Conservation (phyloP, 495 filamentous ascomycete genomes). For the Podospora anserina region DNA sequence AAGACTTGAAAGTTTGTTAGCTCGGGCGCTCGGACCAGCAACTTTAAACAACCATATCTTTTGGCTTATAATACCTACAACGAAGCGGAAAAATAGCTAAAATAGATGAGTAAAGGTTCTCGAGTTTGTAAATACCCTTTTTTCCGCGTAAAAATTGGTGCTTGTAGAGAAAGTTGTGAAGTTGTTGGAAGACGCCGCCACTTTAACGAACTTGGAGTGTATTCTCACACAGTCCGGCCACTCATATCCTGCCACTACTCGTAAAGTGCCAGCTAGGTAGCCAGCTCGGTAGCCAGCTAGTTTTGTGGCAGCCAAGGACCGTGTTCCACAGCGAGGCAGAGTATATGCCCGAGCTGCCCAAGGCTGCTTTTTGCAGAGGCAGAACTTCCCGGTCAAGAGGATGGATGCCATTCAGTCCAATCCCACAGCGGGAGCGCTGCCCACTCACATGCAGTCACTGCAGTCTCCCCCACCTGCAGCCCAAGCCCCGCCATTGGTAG, state of each 20-base stretch:
- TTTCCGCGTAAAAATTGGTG: too few species aligned
- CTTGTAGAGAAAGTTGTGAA: too few species aligned
- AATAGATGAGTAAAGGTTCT: too few species aligned
- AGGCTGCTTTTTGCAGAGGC: neutral
- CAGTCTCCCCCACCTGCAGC: neutral
- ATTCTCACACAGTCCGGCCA: too few species aligned
- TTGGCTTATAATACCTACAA: too few species aligned
- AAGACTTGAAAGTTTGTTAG: neutral
- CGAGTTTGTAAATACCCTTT: too few species aligned
- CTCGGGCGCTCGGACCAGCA: too few species aligned
- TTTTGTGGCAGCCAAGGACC: neutral
- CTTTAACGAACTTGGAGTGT: too few species aligned
- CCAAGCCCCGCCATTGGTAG: neutral
- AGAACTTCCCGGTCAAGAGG: neutral
- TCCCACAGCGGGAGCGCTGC: neutral
- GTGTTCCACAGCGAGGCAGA: constrained; percentile 1
- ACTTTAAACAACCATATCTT: too few species aligned
- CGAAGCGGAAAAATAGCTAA: too few species aligned
- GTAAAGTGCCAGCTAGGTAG: neutral
- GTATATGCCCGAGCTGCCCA: neutral
- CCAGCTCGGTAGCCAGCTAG: neutral
- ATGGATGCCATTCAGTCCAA: neutral
- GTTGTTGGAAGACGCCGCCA: too few species aligned
- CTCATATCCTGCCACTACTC: neutral
- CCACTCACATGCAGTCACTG: neutral